These are phyloP conservation scores for Thalassiosira exigua DNA, from an alignment of 352 stramenopile species.

Conservation along the genomic window DNA sequence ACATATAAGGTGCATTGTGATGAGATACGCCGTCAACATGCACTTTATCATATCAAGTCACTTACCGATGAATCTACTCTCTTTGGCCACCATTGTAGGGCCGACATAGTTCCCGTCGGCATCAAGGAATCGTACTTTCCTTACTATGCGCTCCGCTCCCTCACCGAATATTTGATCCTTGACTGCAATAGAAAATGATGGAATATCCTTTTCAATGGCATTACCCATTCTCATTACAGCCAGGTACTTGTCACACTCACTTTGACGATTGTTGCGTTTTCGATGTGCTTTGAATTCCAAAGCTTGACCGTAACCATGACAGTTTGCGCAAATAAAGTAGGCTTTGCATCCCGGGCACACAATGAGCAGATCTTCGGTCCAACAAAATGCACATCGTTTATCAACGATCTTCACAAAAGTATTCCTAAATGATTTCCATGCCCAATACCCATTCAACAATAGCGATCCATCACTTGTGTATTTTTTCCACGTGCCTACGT, in stretches of 20 bases:
- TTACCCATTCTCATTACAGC: slow-evolving; percentile 10
- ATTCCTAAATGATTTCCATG: not conserved
- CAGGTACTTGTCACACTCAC: slow-evolving; percentile 14
- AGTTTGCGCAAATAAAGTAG: slow-evolving; percentile 16
- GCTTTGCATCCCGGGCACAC: slow-evolving; percentile 26
- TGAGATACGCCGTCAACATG: not conserved
- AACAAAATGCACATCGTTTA: slow-evolving; percentile 38
- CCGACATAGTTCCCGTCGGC: slow-evolving; percentile 39
- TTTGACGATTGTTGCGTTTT: not conserved
- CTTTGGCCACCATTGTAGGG: slow-evolving; percentile 56
- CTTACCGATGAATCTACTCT: slow-evolving; percentile 54
- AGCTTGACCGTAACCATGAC: slow-evolving; percentile 4
- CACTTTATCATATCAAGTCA: not conserved
- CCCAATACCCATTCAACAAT: slow-evolving; percentile 26
- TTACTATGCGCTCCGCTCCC: slow-evolving; percentile 56
- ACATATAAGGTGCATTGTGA: too few species aligned
- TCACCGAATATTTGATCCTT: slow-evolving; percentile 59
- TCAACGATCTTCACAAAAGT: slow-evolving; percentile 48
- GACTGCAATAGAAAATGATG: slow-evolving; percentile 57
- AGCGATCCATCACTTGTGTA: slow-evolving; percentile 20
- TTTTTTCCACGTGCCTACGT: slow-evolving; percentile 35
- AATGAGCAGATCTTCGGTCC: not conserved
- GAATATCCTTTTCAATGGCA: slow-evolving; percentile 33
- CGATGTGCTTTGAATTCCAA: not conserved
- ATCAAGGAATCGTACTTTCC: slow-evolving; percentile 58